Base-by-base conservation (phyloP, 1,284 basidiomycete genomes). In the Rhodotorula sp. region DNA sequence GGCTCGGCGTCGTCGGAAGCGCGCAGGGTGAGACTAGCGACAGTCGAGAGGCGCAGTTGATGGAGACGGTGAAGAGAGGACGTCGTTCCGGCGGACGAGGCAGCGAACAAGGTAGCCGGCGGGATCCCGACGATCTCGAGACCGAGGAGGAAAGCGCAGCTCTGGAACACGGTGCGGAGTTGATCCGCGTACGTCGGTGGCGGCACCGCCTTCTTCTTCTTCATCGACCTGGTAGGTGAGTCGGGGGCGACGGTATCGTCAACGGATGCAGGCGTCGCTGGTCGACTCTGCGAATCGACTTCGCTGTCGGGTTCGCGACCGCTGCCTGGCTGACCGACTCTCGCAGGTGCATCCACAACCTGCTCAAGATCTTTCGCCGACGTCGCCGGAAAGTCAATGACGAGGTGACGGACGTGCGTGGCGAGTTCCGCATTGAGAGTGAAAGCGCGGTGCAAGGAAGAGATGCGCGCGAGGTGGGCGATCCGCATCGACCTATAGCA, bases 401-500 rank as follows among this genome's bases (percentile, higher is more conserved):
- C 58, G n/a, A 72, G 48, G 30, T 62, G 60, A 1, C 71, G 68
- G 2, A 72, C 71, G 2, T 46, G 22, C 6, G 45, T 26, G 0
- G 68, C 6, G 3, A 67, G 42, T 5, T 62, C 42, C n/a, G 10
- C 24, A 24, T 68, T 64, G 6, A 30, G n/a, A 2, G 60, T 10
- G 54, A 70, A 65, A 8, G 63, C 54, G 7, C 33, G 14, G 33
- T 66, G 44, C 0, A 70, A 66, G 2, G 20, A 29, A 4, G 57
- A 12, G 37, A 73, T 68, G 4, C 72, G 60, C 3, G 15, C 15
- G 18, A 66, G 42, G 54, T 70, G 60, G 33, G 67, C 48, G 60
- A 73, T 66, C 37, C 59, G 37, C 57, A 73, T 20, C 30, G 22
- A 57, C 42, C 69, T 66, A 48, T 70, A 70, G 61, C 60, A 68